Percentiles rank a stretch among this genome's conserved stretches.
These are phyloP conservation scores for Plantago rigida DNA, from an alignment of 305 asterid genomes.

Conservation along the genomic window DNA sequence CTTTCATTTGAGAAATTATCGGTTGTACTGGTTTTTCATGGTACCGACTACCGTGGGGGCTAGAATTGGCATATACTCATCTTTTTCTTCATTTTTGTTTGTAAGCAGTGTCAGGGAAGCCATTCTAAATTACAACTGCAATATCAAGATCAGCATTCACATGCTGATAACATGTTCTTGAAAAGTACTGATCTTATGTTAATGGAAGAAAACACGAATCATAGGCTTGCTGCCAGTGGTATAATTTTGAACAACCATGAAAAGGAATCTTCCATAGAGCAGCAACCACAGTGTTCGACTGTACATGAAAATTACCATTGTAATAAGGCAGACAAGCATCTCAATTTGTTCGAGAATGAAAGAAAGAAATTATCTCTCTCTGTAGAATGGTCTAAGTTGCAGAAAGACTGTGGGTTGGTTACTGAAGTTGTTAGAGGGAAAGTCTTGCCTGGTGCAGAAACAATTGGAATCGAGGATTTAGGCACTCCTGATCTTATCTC, in stretches of 20 bases:
- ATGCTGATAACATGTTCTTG: constrained; percentile 29
- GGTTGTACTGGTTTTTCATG: neutral
- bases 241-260: neutral
- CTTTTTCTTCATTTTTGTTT: constrained; percentile 9
- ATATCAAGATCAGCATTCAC: constrained; percentile 29
- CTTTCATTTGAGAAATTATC: neutral
- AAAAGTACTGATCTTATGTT: constrained; percentile 25
- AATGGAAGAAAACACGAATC: constrained; percentile 26
- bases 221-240: neutral
- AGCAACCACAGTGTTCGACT: constrained; percentile 23
- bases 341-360: constrained; percentile 36
- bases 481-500: constrained; percentile 28
- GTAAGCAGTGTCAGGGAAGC: constrained; percentile 38
- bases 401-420: constrained; percentile 12
- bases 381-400: constrained; percentile 23
- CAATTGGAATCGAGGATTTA: constrained; percentile 29
- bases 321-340: constrained; percentile 32
- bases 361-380: constrained; percentile 24
- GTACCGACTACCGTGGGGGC: neutral
- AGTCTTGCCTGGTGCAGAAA: constrained; percentile 18
- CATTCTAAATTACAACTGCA: constrained; percentile 5
- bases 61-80: constrained; percentile 8
- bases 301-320: constrained; percentile 22
- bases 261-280: constrained; percentile 22
- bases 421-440: constrained; percentile 22